These are phyloP conservation scores for barrel medic (Medicago truncatula) DNA, from an alignment of 306 rosid genomes.

Conservation along the genomic window MtrunA17r5.0-ANR NC_053042.1:16420501-16421000, in stretches of 20 bases:
- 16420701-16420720: constrained; percentile 93
- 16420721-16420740: constrained; percentile 78
- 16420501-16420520: constrained; percentile 79
- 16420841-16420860: constrained; percentile 85
- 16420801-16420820: constrained; percentile 85
- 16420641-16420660: constrained; percentile 64
- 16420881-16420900: constrained; percentile 79
- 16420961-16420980: constrained; percentile 70
- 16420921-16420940: constrained; percentile 96
- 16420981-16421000: constrained; percentile 80
- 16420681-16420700: constrained; percentile 67
- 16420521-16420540: constrained; percentile 90
- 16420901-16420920: constrained; percentile 82
- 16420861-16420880: constrained; percentile 96
- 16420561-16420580: constrained; percentile 88
- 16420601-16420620: constrained; percentile 93
- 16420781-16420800: constrained; percentile 92
- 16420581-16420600: constrained; percentile 99
- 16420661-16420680: constrained; percentile 78
- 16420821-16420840: constrained; percentile 68
- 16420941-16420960: constrained; percentile 89
- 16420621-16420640: constrained; percentile 90
- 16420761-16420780: constrained; percentile 76
- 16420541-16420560: constrained; percentile 81
- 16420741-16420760: constrained; percentile 96